A percentile compares a stretch with the other conserved stretches of the same genome.
phyloP scores from a whole-genome alignment of 306 rosid species.

The Cucumis cinereus region DNA sequence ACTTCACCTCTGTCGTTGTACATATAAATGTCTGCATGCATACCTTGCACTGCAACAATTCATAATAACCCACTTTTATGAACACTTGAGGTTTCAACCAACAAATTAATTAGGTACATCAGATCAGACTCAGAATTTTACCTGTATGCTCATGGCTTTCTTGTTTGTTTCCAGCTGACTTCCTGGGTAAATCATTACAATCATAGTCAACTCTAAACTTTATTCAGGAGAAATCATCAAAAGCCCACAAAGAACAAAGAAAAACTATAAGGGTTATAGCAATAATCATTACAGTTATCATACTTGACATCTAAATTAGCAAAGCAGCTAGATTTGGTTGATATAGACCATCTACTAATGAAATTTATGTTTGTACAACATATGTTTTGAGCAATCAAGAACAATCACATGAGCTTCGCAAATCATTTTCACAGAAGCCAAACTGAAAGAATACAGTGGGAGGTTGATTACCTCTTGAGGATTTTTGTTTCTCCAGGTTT shows the following conservation, averaged over 20 bases:
- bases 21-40: slow-evolving; percentile 63
- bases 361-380: background rate
- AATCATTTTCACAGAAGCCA: background rate
- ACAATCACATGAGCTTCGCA: background rate
- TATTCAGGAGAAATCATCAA: background rate
- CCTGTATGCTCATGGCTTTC: slow-evolving; percentile 41
- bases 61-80: background rate
- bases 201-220: background rate
- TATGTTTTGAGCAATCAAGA: background rate
- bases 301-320: background rate
- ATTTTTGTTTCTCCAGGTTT: slow-evolving; percentile 43
- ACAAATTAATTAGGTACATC: no score
- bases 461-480: background rate
- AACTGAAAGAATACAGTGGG: background rate
- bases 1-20: slow-evolving; percentile 49
- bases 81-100: background rate
- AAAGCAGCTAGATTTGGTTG: background rate
- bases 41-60: slow-evolving; percentile 43
- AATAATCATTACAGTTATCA: background rate
- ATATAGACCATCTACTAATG: background rate
- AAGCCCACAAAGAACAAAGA: background rate
- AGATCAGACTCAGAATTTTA: background rate
- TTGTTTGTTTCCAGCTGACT: slow-evolving; percentile 44
- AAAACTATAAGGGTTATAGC: background rate
- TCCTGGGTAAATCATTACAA: slow-evolving; percentile 12